These are phyloP conservation scores for Leptographium radiaticola DNA, from an alignment of 2,329 filamentous ascomycete genomes.

Conservation along the genomic window DNA sequence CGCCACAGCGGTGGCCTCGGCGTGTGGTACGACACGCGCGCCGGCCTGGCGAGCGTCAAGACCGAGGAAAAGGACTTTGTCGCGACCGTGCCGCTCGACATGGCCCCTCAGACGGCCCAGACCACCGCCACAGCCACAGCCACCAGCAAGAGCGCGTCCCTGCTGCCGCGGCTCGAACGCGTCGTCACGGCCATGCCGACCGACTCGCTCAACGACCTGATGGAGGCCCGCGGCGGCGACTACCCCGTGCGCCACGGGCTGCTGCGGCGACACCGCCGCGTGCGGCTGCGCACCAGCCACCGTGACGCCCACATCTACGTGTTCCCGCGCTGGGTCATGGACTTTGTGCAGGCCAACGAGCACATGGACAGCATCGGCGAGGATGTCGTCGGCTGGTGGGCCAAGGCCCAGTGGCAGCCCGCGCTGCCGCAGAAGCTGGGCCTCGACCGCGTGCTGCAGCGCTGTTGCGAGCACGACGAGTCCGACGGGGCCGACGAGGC, in stretches of 20 bases:
- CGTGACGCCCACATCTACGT: constrained; percentile 92
- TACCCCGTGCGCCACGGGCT: constrained; percentile 66
- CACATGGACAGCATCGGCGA: constrained; percentile 79
- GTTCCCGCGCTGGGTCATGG: constrained; percentile 81
- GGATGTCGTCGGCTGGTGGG: constrained; percentile 90
- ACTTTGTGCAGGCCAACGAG: constrained; percentile 68
- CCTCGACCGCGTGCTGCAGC: constrained; percentile 48
- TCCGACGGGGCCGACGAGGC: neutral
- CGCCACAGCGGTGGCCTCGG: constrained; percentile 63
- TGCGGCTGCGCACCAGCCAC: constrained; percentile 72
- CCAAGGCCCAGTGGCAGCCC: constrained; percentile 82
- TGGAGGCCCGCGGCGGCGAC: constrained; percentile 60
- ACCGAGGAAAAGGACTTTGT: constrained; percentile 90
- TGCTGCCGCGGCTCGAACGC: constrained; percentile 58
- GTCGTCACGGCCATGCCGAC: constrained; percentile 80
- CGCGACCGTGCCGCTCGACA: constrained; percentile 56
- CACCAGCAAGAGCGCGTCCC: constrained; percentile 24
- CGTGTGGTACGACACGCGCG: constrained; percentile 83
- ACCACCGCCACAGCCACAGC: constrained; percentile 20
- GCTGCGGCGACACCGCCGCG: constrained; percentile 57
- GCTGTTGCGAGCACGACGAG: neutral
- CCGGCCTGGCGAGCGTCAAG: constrained; percentile 57
- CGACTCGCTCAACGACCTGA: constrained; percentile 74
- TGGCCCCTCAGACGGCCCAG: constrained; percentile 29
- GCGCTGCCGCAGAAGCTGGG: constrained; percentile 68